Evolutionary conservation across 805 yeast genomes (phyloP).

Genomic region (Schwanniomyces vanrijiae): DNA sequence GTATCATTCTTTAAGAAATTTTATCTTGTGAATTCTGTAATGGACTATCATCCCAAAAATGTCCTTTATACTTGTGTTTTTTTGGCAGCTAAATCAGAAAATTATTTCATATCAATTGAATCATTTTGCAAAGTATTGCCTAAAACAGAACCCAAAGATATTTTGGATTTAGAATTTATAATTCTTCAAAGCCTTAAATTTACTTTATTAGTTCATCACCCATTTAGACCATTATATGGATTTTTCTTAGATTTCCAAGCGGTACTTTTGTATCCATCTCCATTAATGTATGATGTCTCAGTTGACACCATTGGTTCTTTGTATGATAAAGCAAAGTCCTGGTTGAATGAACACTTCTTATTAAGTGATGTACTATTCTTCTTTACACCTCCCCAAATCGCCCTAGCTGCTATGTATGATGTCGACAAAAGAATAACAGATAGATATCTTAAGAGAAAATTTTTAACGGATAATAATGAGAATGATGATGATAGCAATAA

Average conservation of each 20-base stretch:
- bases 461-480: slow-evolving; percentile 27
- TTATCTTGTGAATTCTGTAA: slow-evolving; percentile 74
- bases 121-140: slow-evolving; percentile 72
- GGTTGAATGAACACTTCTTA: slow-evolving; percentile 62
- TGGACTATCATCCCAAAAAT: slow-evolving; percentile 86
- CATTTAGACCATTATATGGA: slow-evolving; percentile 88
- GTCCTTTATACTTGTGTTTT: slow-evolving; percentile 73
- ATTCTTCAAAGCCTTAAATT: slow-evolving; percentile 74
- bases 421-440: slow-evolving; percentile 64
- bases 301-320: slow-evolving; percentile 60
- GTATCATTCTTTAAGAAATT: slow-evolving; percentile 78
- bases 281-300: slow-evolving; percentile 45
- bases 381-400: slow-evolving; percentile 94
- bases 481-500: slow-evolving; percentile 11
- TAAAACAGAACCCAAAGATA: slow-evolving; percentile 62
- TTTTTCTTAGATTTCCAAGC: slow-evolving; percentile 87
- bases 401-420: slow-evolving; percentile 77
- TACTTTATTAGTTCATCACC: slow-evolving; percentile 84
- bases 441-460: slow-evolving; percentile 66
- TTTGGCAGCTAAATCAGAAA: slow-evolving; percentile 90
- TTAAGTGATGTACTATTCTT: slow-evolving; percentile 74
- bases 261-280: slow-evolving; percentile 42
- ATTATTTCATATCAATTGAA: slow-evolving; percentile 82
- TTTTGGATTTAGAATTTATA: slow-evolving; percentile 76
- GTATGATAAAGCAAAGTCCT: slow-evolving; percentile 68